These are phyloP conservation scores for Saitozyma podzolica DNA, from an alignment of 768 basidiomycete genomes.

Conservation along the genomic window DNA sequence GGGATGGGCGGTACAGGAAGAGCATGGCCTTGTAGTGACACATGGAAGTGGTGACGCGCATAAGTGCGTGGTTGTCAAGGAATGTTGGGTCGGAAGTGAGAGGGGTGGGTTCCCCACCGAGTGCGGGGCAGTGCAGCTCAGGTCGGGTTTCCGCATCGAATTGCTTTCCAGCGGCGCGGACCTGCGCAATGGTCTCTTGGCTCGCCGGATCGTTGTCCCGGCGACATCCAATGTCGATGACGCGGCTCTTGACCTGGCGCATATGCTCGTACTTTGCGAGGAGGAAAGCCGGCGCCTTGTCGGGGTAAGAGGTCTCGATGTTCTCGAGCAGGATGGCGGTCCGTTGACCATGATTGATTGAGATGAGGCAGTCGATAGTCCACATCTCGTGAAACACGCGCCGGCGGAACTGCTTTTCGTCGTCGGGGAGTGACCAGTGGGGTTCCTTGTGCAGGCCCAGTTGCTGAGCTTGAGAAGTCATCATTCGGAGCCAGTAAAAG, in stretches of 20 bases:
- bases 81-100: slow-evolving; percentile 13
- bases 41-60: slow-evolving; percentile 20
- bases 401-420: slow-evolving; percentile 38
- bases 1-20: slow-evolving; percentile 40
- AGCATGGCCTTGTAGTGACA: slow-evolving; percentile 46
- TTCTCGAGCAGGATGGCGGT: slow-evolving; percentile 34
- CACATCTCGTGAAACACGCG: slow-evolving; percentile 42
- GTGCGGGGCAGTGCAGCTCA: slow-evolving; percentile 30
- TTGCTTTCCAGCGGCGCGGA: slow-evolving; percentile 5
- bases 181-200: slow-evolving; percentile 23
- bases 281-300: slow-evolving; percentile 8
- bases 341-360: slow-evolving; percentile 43
- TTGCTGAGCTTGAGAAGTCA: slow-evolving; percentile 33
- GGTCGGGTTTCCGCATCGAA: slow-evolving; percentile 7
- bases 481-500: slow-evolving; percentile 43
- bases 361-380: slow-evolving; percentile 39
- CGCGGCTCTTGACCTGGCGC: slow-evolving; percentile 28
- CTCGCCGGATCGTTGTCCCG: slow-evolving; percentile 33
- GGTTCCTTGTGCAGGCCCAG: slow-evolving; percentile 46
- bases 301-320: slow-evolving; percentile 35
- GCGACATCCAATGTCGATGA: slow-evolving; percentile 41
- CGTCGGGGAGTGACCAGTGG: slow-evolving; percentile 33
- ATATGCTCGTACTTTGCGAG: slow-evolving; percentile 36
- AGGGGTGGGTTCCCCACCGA: slow-evolving; percentile 27
- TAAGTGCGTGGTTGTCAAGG: slow-evolving; percentile 21